Evolutionary conservation across 345 rosid species (phyloP).

Genomic region (Citrus maxima): DNA sequence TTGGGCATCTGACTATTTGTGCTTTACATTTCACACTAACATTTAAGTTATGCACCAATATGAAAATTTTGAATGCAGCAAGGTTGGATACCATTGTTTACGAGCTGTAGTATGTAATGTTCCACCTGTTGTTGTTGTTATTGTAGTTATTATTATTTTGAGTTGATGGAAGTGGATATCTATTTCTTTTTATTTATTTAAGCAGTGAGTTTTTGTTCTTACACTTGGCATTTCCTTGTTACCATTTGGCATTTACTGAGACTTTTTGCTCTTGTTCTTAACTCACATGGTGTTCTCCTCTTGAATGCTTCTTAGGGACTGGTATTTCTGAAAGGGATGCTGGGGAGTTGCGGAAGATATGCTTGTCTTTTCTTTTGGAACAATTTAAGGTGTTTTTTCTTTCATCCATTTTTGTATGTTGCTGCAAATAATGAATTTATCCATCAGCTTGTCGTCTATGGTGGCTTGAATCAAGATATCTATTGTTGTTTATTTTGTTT

Average conservation of each 20-base stretch:
- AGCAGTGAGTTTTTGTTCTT: not conserved
- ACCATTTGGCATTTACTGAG: not conserved
- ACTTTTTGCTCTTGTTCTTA: not conserved
- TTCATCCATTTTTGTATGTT: not conserved
- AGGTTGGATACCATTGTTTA: not conserved
- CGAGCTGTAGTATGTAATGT: not conserved
- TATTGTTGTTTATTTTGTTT: not conserved
- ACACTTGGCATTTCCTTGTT: not conserved
- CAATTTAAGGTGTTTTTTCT: constrained; percentile 46
- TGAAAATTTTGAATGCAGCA: not conserved
- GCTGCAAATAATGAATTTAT: not conserved
- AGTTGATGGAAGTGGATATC: not conserved
- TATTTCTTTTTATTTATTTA: not conserved
- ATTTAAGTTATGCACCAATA: not conserved
- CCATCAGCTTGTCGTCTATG: not conserved
- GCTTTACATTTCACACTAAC: not conserved
- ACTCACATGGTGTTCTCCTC: not conserved
- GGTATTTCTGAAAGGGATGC: constrained; percentile 67
- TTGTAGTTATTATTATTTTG: not conserved
- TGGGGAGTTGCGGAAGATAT: constrained; percentile 51
- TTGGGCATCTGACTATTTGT: not conserved
- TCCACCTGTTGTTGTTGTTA: not conserved
- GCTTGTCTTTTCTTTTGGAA: constrained; percentile 63
- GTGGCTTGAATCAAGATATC: not conserved
- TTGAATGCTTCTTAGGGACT: constrained; percentile 48